Conservation (phyloP, 1,139 yeast genomes). For the Blastobotrys apis region DNA sequence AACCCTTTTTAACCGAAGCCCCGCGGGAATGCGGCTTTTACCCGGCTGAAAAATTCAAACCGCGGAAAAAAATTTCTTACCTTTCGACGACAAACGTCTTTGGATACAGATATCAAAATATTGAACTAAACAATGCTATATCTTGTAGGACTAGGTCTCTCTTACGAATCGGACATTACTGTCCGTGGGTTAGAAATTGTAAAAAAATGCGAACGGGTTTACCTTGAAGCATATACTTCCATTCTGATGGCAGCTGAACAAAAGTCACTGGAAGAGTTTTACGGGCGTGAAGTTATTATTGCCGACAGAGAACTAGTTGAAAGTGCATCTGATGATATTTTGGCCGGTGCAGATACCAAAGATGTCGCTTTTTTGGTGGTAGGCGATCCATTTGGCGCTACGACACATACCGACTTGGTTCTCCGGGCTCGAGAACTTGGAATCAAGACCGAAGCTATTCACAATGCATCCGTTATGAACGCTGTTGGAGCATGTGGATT, state of each 20-base stretch:
- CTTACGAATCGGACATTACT: conserved; percentile 85
- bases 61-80: too few species aligned
- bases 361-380: conserved; percentile 93
- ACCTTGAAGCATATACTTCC: conserved; percentile 92
- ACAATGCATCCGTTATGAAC: conserved; percentile 96
- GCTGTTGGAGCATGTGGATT: conserved; percentile 98
- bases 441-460: conserved; percentile 76
- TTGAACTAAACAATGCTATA: conserved; percentile 80
- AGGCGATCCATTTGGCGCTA: conserved; percentile 97
- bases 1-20: too few species aligned
- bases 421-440: conserved; percentile 82
- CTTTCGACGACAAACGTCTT: too few species aligned
- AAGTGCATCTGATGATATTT: conserved; percentile 75
- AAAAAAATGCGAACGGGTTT: conserved; percentile 77
- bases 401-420: conserved; percentile 93
- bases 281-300: conserved; percentile 77
- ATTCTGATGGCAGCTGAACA: conserved; percentile 89
- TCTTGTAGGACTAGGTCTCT: conserved; percentile 85
- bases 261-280: conserved; percentile 59
- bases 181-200: conserved; percentile 90
- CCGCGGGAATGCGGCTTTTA: too few species aligned
- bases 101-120: too few species aligned
- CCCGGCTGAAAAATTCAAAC: too few species aligned
- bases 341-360: conserved; percentile 67
- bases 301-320: conserved; percentile 97